Evolutionary conservation across 2,329 filamentous ascomycete genomes (phyloP).

Genomic region (Microcera coccophila): DNA sequence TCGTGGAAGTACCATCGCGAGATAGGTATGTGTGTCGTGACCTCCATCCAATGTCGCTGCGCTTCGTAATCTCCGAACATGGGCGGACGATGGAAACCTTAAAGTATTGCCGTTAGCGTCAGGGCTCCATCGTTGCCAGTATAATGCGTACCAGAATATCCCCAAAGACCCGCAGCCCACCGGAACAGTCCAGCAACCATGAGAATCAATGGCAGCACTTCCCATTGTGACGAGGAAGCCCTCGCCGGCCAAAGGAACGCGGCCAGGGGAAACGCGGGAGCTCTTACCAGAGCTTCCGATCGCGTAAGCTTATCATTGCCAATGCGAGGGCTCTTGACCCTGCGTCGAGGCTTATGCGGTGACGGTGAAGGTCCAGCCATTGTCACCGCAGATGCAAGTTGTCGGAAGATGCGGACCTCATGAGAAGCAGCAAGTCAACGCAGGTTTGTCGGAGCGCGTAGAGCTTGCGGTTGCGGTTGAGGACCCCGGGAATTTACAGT

Average conservation of each 20-base stretch:
- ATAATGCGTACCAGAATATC: conserved; percentile 73
- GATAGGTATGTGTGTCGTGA: conserved; percentile 82
- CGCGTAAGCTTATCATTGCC: conserved; percentile 35
- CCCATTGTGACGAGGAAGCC: conserved; percentile 83
- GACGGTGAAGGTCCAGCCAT: conserved; percentile 54
- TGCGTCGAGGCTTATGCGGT: conserved; percentile 58
- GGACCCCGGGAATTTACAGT: conserved; percentile 17
- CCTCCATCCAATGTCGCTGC: conserved; percentile 97
- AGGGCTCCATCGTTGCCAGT: background rate
- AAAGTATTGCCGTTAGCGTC: background rate
- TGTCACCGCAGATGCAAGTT: conserved; percentile 28
- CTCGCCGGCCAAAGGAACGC: conserved; percentile 94
- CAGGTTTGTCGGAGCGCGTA: conserved; percentile 8
- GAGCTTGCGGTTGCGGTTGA: conserved; percentile 15
- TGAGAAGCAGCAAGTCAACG: conserved; percentile 13
- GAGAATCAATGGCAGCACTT: conserved; percentile 79
- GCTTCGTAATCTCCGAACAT: conserved; percentile 98
- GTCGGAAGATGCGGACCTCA: conserved; percentile 15
- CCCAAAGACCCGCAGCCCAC: conserved; percentile 90
- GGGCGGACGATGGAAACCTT: conserved; percentile 71
- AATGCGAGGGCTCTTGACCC: conserved; percentile 47
- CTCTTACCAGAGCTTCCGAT: conserved; percentile 46
- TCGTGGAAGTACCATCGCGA: conserved; percentile 99
- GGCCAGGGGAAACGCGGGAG: conserved; percentile 81
- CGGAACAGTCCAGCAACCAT: conserved; percentile 90